Conservation (phyloP, 768 basidiomycete species). For the Lentinula raphanica region DNA sequence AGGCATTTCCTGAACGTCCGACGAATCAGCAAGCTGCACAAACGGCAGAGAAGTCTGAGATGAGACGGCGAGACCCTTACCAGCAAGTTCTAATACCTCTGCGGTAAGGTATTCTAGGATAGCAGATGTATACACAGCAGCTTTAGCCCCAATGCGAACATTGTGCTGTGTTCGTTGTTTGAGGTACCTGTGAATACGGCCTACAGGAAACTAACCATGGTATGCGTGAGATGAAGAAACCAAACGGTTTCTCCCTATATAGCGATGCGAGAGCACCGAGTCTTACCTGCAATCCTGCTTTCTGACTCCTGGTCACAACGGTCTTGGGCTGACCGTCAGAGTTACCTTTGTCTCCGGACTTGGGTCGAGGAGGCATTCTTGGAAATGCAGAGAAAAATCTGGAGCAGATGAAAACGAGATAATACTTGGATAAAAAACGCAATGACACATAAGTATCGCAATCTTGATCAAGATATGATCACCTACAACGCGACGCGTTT, state of each 20-base stretch:
- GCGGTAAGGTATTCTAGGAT: conserved; percentile 96
- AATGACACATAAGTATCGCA: neutral
- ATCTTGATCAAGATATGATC: neutral
- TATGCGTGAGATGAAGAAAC: neutral
- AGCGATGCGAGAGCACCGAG: too few relatives aligned
- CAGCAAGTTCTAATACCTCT: conserved; percentile 93
- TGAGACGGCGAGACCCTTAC: conserved; percentile 35
- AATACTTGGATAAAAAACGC: neutral
- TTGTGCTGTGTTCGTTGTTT: conserved; percentile 92
- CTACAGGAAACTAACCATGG: conserved; percentile 85
- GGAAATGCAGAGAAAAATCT: neutral
- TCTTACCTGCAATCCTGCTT: conserved; percentile 79
- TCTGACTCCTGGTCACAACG: conserved; percentile 71
- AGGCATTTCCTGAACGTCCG: conserved; percentile 72
- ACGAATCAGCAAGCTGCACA: neutral
- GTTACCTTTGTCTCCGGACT: conserved; percentile 51
- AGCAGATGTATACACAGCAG: conserved; percentile 93
- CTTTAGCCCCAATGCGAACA: conserved; percentile 95
- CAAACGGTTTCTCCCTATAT: neutral
- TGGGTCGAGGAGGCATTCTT: conserved; percentile 43
- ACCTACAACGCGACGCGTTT: conserved; percentile 7
- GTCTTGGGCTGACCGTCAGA: conserved; percentile 21
- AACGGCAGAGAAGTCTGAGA: neutral
- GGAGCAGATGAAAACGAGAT: neutral
- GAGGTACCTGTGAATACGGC: conserved; percentile 94